phyloP scores from a whole-genome alignment of 139 green algal species.

The Axilococcus clingmanii region DNA sequence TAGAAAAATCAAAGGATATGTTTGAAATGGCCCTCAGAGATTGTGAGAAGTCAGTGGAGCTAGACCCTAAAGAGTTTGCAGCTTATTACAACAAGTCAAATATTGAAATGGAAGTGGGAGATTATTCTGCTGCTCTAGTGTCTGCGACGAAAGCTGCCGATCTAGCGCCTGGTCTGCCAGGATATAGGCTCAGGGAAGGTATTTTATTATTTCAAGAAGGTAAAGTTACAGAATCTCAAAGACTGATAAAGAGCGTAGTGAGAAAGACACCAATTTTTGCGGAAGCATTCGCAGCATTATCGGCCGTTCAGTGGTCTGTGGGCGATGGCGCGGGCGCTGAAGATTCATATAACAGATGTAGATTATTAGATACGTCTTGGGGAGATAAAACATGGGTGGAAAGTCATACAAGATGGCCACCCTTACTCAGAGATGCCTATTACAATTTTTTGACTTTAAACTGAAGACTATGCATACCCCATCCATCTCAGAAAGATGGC shows the following conservation, averaged over 20 bases:
- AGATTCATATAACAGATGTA: neutral
- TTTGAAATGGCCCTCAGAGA: slow-evolving; percentile 9
- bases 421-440: slow-evolving; percentile 1
- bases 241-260: slow-evolving; percentile 2
- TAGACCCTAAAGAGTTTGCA: slow-evolving; percentile 21
- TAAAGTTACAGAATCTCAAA: neutral
- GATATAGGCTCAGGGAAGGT: slow-evolving; percentile 19
- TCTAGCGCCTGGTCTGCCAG: slow-evolving; percentile 23
- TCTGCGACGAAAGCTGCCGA: slow-evolving; percentile 14
- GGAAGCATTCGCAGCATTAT: slow-evolving; percentile 21
- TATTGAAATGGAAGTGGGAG: slow-evolving; percentile 17
- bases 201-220: slow-evolving; percentile 21
- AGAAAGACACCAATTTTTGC: slow-evolving; percentile 19
- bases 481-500: slow-evolving; percentile 17
- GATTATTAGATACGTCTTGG: slow-evolving; percentile 2
- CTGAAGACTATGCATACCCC: slow-evolving; percentile 10
- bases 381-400: neutral
- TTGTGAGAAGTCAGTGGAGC: slow-evolving; percentile 7
- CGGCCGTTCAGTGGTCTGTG: slow-evolving; percentile 15
- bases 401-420: slow-evolving; percentile 7
- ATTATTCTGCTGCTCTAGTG: slow-evolving; percentile 6
- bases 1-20: neutral
- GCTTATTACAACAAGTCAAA: slow-evolving; percentile 22
- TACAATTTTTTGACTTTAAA: neutral
- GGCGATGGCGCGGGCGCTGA: neutral